Evolutionary conservation across 306 rosid genomes (phyloP).

Genomic region (Leucaena leucocephala): DNA sequence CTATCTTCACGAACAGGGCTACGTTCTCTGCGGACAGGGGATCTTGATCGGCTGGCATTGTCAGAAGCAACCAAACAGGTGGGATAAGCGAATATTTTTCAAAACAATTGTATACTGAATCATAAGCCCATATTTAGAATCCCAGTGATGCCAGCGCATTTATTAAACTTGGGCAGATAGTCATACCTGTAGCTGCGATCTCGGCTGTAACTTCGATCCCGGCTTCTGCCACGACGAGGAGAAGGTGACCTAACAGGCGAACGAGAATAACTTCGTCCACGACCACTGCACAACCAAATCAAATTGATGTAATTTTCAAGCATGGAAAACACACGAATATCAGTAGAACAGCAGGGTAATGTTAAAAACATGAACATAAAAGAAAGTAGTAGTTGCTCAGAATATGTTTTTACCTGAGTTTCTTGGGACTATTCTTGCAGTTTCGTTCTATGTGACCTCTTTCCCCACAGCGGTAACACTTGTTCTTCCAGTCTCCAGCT

Average conservation of each 20-base stretch:
- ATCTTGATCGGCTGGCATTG: conserved; percentile 68
- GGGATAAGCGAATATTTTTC: background rate
- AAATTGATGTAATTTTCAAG: conserved; percentile 9
- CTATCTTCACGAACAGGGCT: conserved; percentile 57
- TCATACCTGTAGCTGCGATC: conserved; percentile 75
- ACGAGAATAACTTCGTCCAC: conserved; percentile 50
- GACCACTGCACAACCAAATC: conserved; percentile 36
- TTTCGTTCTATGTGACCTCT: conserved; percentile 71
- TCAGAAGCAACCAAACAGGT: background rate
- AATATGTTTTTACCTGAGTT: conserved; percentile 43
- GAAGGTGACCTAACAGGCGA: conserved; percentile 58
- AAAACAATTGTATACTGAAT: background rate
- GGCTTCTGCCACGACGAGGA: conserved; percentile 72
- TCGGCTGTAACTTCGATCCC: conserved; percentile 69
- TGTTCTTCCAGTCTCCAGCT: conserved; percentile 83
- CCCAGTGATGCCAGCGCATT: conserved; percentile 8
- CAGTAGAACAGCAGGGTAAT: no score
- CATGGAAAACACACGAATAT: background rate
- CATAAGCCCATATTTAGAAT: background rate
- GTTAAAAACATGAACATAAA: background rate
- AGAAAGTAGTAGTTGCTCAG: background rate
- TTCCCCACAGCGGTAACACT: conserved; percentile 80
- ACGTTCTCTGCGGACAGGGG: conserved; percentile 62
- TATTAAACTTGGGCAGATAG: background rate
- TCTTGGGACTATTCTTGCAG: conserved; percentile 75